Percentiles rank a stretch among this genome's conserved stretches.
Conservation (phyloP, 768 basidiomycete species). For the Tricholoma terreum region DNA sequence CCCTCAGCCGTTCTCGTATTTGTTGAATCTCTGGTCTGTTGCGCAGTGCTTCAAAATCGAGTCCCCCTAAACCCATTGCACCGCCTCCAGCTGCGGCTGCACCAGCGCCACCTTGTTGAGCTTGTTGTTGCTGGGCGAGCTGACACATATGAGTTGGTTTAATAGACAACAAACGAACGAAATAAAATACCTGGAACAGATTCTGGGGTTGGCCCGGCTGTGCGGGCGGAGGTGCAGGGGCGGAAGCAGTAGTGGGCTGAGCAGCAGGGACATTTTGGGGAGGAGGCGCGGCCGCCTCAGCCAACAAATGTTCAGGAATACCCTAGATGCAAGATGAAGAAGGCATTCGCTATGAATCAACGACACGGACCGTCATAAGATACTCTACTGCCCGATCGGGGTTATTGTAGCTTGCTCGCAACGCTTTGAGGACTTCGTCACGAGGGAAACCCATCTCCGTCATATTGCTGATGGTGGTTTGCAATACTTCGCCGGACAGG, state of each 20-base stretch:
- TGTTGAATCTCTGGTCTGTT: slow-evolving; percentile 66
- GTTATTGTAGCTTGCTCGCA: slow-evolving; percentile 96
- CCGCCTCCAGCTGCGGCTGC: slow-evolving; percentile 32
- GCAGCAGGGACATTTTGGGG: slow-evolving; percentile 23
- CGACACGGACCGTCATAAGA: slow-evolving; percentile 72
- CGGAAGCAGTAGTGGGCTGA: slow-evolving; percentile 31
- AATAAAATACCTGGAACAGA: slow-evolving; percentile 70
- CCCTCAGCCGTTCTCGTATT: slow-evolving; percentile 64
- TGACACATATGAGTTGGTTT: slow-evolving; percentile 22
- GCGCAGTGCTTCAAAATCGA: slow-evolving; percentile 53
- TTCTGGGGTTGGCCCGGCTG: slow-evolving; percentile 63
- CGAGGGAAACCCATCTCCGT: slow-evolving; percentile 91
- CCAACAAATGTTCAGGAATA: slow-evolving; percentile 69
- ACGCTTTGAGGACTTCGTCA: slow-evolving; percentile 78
- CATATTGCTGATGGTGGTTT: slow-evolving; percentile 79
- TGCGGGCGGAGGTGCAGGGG: slow-evolving; percentile 34
- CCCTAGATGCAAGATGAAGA: slow-evolving; percentile 46
- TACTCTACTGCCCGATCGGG: slow-evolving; percentile 99
- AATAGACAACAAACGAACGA: neutral
- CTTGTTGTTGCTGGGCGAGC: slow-evolving; percentile 74
- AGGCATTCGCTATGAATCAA: slow-evolving; percentile 3
- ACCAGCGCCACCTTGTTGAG: slow-evolving; percentile 39
- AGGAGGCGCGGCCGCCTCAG: slow-evolving; percentile 37
- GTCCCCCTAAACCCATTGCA: slow-evolving; percentile 26
- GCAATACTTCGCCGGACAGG: slow-evolving; percentile 72